Evolutionary conservation across 2,329 filamentous ascomycete genomes (phyloP), one percentile per base, ranked within the genome.

Genomic region (Aspergillus floridensis): DNA sequence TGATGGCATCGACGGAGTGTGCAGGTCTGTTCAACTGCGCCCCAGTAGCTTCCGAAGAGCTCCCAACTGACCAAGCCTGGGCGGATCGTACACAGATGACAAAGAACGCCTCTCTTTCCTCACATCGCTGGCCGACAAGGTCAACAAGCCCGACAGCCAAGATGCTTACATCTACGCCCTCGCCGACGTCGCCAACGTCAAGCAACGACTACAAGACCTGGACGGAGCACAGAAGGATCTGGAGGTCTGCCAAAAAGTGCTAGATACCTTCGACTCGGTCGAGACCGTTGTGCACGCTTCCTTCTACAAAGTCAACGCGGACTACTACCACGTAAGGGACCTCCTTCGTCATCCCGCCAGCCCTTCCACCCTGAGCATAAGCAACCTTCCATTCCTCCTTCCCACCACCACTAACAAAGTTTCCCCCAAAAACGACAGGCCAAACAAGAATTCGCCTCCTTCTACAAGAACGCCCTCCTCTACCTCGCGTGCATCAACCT

Each of bases 401-500:
- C n/a, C n/a, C n/a, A n/a, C n/a, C n/a, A n/a, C n/a, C 22, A 26
- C 51, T 29, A 41, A 53, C 26, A 24, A 3, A 21, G 12, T 38
- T 19, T 8, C 19, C 24, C 52, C 19, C 11, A 14, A 5, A 44
- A 44, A 44, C 8, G 5, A 57, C 63, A 88, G 81, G 81, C 88
- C 68, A 93, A 96, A 80, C 85, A 89, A 77, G 93, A 98, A 79
- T 99, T 96, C 74, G 92, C 93, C 64, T 88, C 90, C 63, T 99
- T 96, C 83, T 99, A 99, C 84, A 91, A 92, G 79, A 99, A 96
- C 71, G 93, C 95, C 65, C 90, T 99, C 53, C 89, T 98, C 68
- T 99, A 97, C 81, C 91, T 99, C 59, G 95, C 95, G 63, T 99
- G 95, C 79, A 91, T 99, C 72, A 90, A 97, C 70, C 80, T 97